These are phyloP conservation scores for Cutaneotrichosporon mucoides DNA, from an alignment of 1,284 basidiomycete species.

Conservation along the genomic window DNA sequence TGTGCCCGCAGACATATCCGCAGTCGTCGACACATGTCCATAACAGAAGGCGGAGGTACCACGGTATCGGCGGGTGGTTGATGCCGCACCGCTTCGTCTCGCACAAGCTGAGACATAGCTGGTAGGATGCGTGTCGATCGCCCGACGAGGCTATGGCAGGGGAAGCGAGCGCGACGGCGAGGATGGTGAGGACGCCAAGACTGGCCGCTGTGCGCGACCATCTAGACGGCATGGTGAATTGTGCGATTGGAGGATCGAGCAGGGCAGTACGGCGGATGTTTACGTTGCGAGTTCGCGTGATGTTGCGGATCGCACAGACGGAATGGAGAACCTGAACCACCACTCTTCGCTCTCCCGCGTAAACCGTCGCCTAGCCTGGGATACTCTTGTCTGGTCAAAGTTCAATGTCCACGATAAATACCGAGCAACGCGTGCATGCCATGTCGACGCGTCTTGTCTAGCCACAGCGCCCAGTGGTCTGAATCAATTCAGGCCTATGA, in stretches of 20 bases:
- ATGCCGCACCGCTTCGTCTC: conserved; percentile 47
- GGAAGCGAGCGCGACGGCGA: conserved; percentile 13
- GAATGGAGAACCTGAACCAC: neutral
- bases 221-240: neutral
- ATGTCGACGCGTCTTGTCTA: too few species aligned
- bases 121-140: conserved; percentile 58
- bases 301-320: neutral
- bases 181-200: neutral
- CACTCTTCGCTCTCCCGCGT: too few species aligned
- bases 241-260: neutral
- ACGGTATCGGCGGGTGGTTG: conserved; percentile 50
- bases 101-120: conserved; percentile 53
- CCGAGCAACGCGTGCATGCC: too few species aligned
- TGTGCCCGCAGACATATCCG: conserved; percentile 83
- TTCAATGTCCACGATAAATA: too few species aligned
- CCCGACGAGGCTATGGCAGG: conserved; percentile 55
- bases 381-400: too few species aligned
- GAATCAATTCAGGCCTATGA: too few species aligned
- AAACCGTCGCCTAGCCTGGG: too few species aligned
- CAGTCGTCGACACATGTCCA: conserved; percentile 84
- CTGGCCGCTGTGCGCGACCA: neutral
- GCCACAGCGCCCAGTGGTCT: too few species aligned
- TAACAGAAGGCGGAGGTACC: conserved; percentile 53
- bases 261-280: neutral
- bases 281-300: too few species aligned